Base-by-base conservation (phyloP, 768 basidiomycete genomes). In the Leucocoprinus leucothites region DNA sequence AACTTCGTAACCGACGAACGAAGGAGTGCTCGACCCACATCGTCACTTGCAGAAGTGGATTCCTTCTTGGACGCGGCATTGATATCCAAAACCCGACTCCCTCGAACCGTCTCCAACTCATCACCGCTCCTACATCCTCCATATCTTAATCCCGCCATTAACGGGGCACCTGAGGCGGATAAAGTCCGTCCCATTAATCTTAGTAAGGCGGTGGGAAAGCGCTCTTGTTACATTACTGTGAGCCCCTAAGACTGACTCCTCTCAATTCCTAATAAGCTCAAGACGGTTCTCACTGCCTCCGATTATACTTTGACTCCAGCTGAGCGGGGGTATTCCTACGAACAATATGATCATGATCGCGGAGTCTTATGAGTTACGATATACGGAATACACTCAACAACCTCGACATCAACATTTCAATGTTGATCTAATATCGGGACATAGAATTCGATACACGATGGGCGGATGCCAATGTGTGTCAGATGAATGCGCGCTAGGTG, bases 361-460 rank as follows among this genome's bases (percentile, higher is more conserved):
- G 11, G 28, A 22, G 16, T 38, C 38, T 38, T 9, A 9, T 9
- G 38, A 38, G 16, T 38, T 38, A n/a, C 38, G 38, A n/a, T 13
- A 38, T 9, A 38, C 7, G 38, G 9, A 11, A 13, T 8, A 38
- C 14, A 13, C 7, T 31, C 3, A n/a, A n/a, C 38, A 13, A 3
- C 48, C 48, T 48, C 47, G 47, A 35, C 47, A 48, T 48, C 47
- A 48, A 18, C n/a, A 11, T 31, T 31, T 48, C 47, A 48, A 18
- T 11, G 31, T 31, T 31, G 31, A 31, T 31, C 31, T 11, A 31
- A 31, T 31, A 31, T 31, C 31, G 31, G 5, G 31, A 31, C 31
- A 31, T 31, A 31, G 11, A 31, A n/a, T n/a, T n/a, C 11, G 31
- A 31, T 11, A 31, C 11, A 31, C n/a, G 11, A 31, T 31, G 31